Base-by-base conservation (phyloP, 2,329 filamentous ascomycete species). In the Penicillium verrucosum region DNA sequence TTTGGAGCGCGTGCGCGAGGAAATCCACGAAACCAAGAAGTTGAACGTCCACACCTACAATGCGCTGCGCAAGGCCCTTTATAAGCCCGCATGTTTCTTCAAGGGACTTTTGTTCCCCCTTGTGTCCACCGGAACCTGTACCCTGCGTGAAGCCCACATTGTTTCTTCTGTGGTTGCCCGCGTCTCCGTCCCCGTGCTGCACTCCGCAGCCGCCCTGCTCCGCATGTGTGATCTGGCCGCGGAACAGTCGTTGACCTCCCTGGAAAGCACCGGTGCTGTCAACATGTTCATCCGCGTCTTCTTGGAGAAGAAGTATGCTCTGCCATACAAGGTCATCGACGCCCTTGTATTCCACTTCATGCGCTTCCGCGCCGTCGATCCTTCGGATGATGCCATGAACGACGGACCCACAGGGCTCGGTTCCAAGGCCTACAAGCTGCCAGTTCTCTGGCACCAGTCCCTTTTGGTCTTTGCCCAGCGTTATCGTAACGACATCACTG, bases 21-120 rank as follows among this genome's bases (percentile, higher is more conserved):
- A 97, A 67, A 97, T 99, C 59, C 87, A 88, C 70, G 92, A 99
- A 75, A 92, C 87, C 61, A 94, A 94, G 76, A 97, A 97, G 73
- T 82, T 99, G 56, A 97, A 97, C 69, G 88, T 97, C 0, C 94
- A 99, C 73, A 81, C 97, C 8, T 99, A 97, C 82, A 93, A 95
- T 67, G 85, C 91, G 0, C 80, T 99, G 56, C 97, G 97, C 77
- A 96, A 96, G 73, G 86, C 85, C 8, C 82, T 97, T 14, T 97
- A 96, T 80, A 96, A 96, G 74, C 94, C 94, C 7, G 88, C 90
- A 0, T 92, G 92, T 18, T 99, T 96, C 77, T 99, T 99, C 83
- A 96, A 97, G 74, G 94, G 92, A 4, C 86, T 99, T 65, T 81
- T 99, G 16, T 97, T 97, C 71, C 94, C 94, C 0, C 83, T 99